These are phyloP conservation scores for Colletotrichum echinochloae DNA, from an alignment of 2,329 filamentous ascomycete genomes.

Conservation along the genomic window DNA sequence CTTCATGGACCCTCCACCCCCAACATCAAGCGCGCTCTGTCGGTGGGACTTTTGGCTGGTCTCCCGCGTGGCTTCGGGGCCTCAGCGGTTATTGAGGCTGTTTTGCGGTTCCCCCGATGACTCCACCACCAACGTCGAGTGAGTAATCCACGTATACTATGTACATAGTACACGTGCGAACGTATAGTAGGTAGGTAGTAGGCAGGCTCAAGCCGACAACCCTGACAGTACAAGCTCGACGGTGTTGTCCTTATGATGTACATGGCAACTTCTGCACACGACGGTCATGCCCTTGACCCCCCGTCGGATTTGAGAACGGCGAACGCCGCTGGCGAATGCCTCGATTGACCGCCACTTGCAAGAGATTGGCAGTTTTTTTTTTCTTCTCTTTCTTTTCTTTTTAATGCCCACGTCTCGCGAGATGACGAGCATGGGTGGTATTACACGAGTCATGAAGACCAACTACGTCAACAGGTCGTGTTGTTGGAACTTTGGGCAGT, in stretches of 20 bases:
- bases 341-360: conserved; percentile 36
- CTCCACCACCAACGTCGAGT: conserved; percentile 27
- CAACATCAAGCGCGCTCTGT: conserved; percentile 33
- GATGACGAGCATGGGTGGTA: conserved; percentile 30
- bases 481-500: neutral
- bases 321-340: conserved; percentile 1
- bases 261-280: conserved; percentile 1
- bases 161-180: conserved; percentile 4
- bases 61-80: conserved; percentile 38
- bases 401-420: conserved; percentile 9
- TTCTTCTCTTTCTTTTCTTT: too few relatives aligned
- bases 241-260: conserved; percentile 12
- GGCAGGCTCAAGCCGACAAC: conserved; percentile 14
- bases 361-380: conserved; percentile 21
- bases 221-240: conserved; percentile 12
- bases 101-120: conserved; percentile 38
- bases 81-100: conserved; percentile 35
- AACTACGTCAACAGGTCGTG: conserved; percentile 31
- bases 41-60: conserved; percentile 29
- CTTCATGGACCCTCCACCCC: conserved; percentile 36
- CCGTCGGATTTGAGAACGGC: conserved; percentile 5
- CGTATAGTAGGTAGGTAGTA: too few relatives aligned
- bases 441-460: conserved; percentile 33
- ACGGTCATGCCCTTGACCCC: neutral
- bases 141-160: neutral